Base-by-base conservation (phyloP, 1,284 basidiomycete genomes). In the Hemileia vastatrix region DNA sequence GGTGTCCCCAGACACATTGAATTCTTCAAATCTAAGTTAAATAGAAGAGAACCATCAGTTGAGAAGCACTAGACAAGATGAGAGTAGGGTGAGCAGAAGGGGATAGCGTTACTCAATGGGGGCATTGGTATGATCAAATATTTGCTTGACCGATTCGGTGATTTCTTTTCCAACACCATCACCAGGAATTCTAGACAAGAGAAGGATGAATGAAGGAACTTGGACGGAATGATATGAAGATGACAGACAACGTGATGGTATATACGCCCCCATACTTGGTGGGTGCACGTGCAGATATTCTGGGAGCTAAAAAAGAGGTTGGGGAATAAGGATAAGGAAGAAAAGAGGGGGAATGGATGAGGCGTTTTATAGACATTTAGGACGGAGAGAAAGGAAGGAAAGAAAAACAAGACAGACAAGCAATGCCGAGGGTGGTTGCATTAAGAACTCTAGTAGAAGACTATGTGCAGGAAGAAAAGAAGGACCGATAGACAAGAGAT, bases 131-230 rank as follows among this genome's bases (percentile, higher is more conserved):
- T 90, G 83, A 77, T 95, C 90, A 73, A 98, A 99, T 77, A 98
- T 92, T 80, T 97, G 92, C 82, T 99, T 97, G 72, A 99, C 94
- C 18, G 91, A 94, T 79, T 94, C 89, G 67, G 93, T 91, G 77
- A 99, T 91, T 81, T 98, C 95, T 74, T 84, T 84, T 71, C 95
- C 95, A 76, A 98, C 87, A 82, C 93, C 93, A 76, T 97, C 93
- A 72, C 93, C 93, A 52, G 67, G 59, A 36, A 61, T 55, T 8
- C 53, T 54, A 40, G 8, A 19, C 11, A 4, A n/a, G 24, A 54
- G 19, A 5, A 40, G 3, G 44, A 32, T 57, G 23, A 43, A 43
- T 57, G 27, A 36, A 15, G 2, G 6, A 5, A n/a, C 18, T 27
- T 54, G 15, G 1, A 1, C 1, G 2, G 4, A 18, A 33, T 3